Evolutionary conservation across 768 basidiomycete species (phyloP).

Genomic region (Lactarius pseudohatsudake): DNA sequence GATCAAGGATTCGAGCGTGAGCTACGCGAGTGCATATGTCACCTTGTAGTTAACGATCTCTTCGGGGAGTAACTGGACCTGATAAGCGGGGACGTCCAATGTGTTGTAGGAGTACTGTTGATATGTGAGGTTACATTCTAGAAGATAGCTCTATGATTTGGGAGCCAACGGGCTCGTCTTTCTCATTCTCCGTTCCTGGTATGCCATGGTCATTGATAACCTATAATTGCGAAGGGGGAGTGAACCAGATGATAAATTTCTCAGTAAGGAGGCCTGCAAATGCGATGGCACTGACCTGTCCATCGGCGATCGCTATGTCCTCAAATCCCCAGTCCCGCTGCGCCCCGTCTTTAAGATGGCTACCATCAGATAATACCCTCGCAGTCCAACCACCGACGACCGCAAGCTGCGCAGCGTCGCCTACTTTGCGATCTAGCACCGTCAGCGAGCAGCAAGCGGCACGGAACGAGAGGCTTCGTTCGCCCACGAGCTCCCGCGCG

Average conservation of each 20-base stretch:
- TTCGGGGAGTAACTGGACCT: background rate
- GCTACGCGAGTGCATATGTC: slow-evolving; percentile 91
- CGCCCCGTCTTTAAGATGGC: slow-evolving; percentile 57
- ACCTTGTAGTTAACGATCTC: slow-evolving; percentile 44
- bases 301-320: slow-evolving; percentile 59
- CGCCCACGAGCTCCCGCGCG: slow-evolving; percentile 54
- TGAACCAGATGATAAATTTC: background rate
- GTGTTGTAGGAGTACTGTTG: background rate
- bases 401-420: slow-evolving; percentile 12
- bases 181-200: slow-evolving; percentile 62
- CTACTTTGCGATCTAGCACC: slow-evolving; percentile 45
- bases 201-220: slow-evolving; percentile 70
- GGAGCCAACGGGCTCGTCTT: slow-evolving; percentile 56
- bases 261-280: background rate
- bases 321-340: slow-evolving; percentile 82
- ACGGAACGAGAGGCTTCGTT: slow-evolving; percentile 40
- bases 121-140: slow-evolving; percentile 23
- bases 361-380: slow-evolving; percentile 50
- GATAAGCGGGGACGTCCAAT: background rate
- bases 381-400: slow-evolving; percentile 50
- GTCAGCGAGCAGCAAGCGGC: slow-evolving; percentile 79
- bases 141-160: slow-evolving; percentile 37
- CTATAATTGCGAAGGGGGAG: slow-evolving; percentile 37
- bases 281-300: slow-evolving; percentile 47
- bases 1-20: slow-evolving; percentile 84